Conservation (phyloP, 345 rosid species). For the Turnera subulata region DNA sequence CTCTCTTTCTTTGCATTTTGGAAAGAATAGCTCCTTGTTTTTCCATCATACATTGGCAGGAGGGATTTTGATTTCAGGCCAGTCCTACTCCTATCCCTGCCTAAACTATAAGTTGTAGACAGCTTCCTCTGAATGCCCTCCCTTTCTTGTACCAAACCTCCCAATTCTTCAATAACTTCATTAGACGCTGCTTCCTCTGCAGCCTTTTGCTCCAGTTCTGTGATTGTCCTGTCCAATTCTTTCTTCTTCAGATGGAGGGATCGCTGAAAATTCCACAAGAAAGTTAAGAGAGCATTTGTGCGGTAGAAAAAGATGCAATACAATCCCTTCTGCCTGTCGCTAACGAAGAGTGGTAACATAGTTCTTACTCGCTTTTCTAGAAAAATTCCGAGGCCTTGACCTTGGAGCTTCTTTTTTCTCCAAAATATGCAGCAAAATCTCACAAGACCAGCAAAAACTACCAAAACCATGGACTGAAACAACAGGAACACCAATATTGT, state of each 20-base stretch:
- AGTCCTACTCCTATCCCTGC: conserved; percentile 38
- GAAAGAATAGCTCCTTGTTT: conserved; percentile 50
- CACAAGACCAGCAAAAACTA: conserved; percentile 53
- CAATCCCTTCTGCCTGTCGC: too few relatives aligned
- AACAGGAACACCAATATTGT: conserved; percentile 50
- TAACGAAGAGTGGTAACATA: background rate
- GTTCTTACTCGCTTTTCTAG: conserved; percentile 63
- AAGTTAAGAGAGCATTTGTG: background rate
- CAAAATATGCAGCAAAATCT: conserved; percentile 79
- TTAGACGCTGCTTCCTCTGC: conserved; percentile 37
- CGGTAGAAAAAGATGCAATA: background rate
- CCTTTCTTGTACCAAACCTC: conserved; percentile 49
- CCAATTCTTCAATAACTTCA: conserved; percentile 37
- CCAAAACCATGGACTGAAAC: conserved; percentile 54
- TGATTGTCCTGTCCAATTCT: conserved; percentile 48
- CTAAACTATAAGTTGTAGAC: conserved; percentile 74
- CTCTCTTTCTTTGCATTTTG: conserved; percentile 42
- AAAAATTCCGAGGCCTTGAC: conserved; percentile 53
- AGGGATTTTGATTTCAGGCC: conserved; percentile 24
- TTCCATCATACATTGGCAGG: conserved; percentile 49
- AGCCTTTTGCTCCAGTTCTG: conserved; percentile 49
- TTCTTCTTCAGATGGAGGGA: conserved; percentile 66
- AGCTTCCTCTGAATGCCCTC: conserved; percentile 58
- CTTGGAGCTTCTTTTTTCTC: conserved; percentile 78
- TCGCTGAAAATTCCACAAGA: conserved; percentile 36